Evolutionary conservation across 805 yeast genomes (phyloP).

Genomic region (Yamadazyma laniorum): DNA sequence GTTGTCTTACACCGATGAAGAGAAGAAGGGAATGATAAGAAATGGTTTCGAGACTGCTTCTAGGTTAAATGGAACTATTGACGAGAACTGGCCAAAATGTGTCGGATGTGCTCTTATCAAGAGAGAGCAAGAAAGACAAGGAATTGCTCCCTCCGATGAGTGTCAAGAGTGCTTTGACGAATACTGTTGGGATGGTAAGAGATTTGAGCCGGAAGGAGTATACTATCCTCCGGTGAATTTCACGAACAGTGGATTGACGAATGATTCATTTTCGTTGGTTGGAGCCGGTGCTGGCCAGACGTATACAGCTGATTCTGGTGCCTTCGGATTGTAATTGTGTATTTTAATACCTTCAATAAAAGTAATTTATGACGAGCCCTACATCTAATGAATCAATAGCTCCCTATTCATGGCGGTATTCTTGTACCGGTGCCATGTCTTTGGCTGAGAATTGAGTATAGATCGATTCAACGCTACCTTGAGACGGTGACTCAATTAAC

Average conservation of each 20-base stretch:
- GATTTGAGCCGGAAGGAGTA: slow-evolving; percentile 10
- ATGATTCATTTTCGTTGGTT: slow-evolving; percentile 15
- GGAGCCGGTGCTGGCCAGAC: slow-evolving; percentile 4
- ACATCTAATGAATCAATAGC: no score
- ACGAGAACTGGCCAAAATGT: slow-evolving; percentile 36
- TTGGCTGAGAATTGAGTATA: no score
- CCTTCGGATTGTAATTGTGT: slow-evolving; percentile 7
- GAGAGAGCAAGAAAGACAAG: slow-evolving; percentile 41
- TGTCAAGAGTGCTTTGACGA: slow-evolving; percentile 35
- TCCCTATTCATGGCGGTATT: no score
- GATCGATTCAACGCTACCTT: no score
- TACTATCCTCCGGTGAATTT: slow-evolving; percentile 27
- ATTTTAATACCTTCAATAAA: no score
- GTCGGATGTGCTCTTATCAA: slow-evolving; percentile 42
- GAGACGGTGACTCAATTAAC: no score
- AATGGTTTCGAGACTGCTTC: slow-evolving; percentile 38
- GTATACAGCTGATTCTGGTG: slow-evolving; percentile 5
- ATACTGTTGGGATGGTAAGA: slow-evolving; percentile 42
- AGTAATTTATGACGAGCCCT: no score
- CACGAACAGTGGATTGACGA: slow-evolving; percentile 29
- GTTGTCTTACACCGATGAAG: slow-evolving; percentile 32
- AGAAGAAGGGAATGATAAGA: slow-evolving; percentile 34
- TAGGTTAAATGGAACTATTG: slow-evolving; percentile 34
- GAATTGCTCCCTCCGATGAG: slow-evolving; percentile 32
- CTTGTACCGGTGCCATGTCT: no score